phyloP scores from a whole-genome alignment of 345 rosid species.

The Salix dunnii region DNA sequence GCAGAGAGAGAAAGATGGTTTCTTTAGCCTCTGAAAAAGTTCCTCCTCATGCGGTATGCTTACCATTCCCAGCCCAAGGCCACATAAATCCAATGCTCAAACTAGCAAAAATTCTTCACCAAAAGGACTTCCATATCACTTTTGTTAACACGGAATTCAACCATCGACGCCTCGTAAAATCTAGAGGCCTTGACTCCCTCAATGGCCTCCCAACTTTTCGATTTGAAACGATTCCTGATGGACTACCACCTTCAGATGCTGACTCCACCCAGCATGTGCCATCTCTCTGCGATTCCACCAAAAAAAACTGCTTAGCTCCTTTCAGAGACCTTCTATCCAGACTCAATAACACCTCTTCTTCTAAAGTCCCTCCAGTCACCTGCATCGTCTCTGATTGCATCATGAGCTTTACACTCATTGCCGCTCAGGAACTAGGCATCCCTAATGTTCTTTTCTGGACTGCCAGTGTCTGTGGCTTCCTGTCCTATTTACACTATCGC shows the following conservation, averaged over 20 bases:
- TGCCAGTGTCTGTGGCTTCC: conserved; percentile 11
- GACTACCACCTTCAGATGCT: conserved; percentile 6
- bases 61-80: conserved; percentile 49
- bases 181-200: conserved; percentile 1
- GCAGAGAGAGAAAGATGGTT: conserved; percentile 2
- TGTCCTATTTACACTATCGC: conserved; percentile 4
- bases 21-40: background rate
- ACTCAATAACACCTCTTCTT: conserved; percentile 6
- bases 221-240: conserved; percentile 13
- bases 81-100: conserved; percentile 41
- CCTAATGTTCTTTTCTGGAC: conserved; percentile 13
- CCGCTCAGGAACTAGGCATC: background rate
- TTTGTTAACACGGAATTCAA: conserved; percentile 1
- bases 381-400: conserved; percentile 9
- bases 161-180: conserved; percentile 13
- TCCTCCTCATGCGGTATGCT: conserved; percentile 35
- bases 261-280: conserved; percentile 14
- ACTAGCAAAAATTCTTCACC: conserved; percentile 13
- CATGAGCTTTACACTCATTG: conserved; percentile 15
- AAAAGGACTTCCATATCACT: conserved; percentile 4
- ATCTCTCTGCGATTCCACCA: conserved; percentile 11
- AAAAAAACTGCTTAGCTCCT: conserved; percentile 1
- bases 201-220: conserved; percentile 1
- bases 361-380: background rate
- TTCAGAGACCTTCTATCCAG: conserved; percentile 7